Base-by-base conservation (phyloP, 2,329 filamentous ascomycete species). In the Cercospora zeae-maydis region DNA sequence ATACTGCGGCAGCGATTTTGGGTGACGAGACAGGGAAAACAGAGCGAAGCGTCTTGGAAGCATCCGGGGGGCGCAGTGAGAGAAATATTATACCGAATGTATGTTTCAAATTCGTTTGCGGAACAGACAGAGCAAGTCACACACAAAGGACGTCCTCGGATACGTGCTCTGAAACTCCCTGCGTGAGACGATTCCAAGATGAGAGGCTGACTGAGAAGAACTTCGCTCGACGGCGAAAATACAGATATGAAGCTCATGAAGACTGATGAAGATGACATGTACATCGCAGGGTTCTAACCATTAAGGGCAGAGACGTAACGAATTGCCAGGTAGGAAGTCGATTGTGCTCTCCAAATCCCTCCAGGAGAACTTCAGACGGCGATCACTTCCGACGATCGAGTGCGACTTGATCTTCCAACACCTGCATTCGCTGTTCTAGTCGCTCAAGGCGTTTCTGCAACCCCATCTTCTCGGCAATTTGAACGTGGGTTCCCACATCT, bases 371-470 rank as follows among this genome's bases (percentile, higher is more conserved):
- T 36, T 10, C 13, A 3, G 3, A n/a, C 6, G 11, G 1, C 11
- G 21, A 14, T 47, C 42, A 47, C 7, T 27, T 47, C 42, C 21
- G 42, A 8, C 4, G 42, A 47, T 7, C 21, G n/a, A 21, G 1
- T 45, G 54, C 27, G 8, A 1, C 1, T 7, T 13, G 16, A 8
- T 52, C 6, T 14, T 52, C 36, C 21, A 58, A 21, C 2, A 9
- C 27, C 27, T 21, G 21, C 3, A 59, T 31, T 21, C 57, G 57
- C 57, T 52, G 24, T n/a, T 59, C 57, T 30, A 59, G 45, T 16
- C 16, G 14, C 34, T 39, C 45, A 10, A 59, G 9, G 4, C 57
- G 47, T 19, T 59, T 36, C 9, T 37, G 13, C 14, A 59, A 27
- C 24, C 24, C 21, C 24, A 27, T 0, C 14, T 13, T 19, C 24